Evolutionary conservation across 306 rosid genomes (phyloP), one percentile per base, ranked within the genome.

Genomic region (Begonia loranthoides): DNA sequence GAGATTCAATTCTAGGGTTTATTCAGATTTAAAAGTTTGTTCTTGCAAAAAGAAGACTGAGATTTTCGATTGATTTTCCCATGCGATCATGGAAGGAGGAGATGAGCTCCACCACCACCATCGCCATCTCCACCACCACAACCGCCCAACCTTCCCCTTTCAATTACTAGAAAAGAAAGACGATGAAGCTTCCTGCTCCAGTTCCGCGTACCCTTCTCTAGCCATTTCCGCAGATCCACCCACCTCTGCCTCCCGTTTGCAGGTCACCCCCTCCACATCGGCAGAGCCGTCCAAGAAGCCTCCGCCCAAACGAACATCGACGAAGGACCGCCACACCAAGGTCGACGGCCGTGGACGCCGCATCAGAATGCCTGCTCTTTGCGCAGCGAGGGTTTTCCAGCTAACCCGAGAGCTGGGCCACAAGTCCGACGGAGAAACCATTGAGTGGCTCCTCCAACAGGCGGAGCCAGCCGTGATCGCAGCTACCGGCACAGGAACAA

Each of bases 311-410:
- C 10, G 96, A 55, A 75, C 92, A 12, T 84, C 93, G 12, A 84
- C 94, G 5, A 87, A 83, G 44, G 96, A 87, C 72, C 94, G 96
- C 10, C 96, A 87, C 71, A 87, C 94, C 4, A 83, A 83, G 40
- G 94, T 83, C 9, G 94, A 83, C 13, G 94, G 94, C 33, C 80
- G 94, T 2, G 94, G 96, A 43, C 94, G 96, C 41, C 92, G 96
- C 19, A 83, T 87, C 36, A 69, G 96, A 34, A 83, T 87, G 96
- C 96, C 94, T 0, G 94, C 96, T 0, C 76, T 87, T 8, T 87
- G 96, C 16, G 96, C 96, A 0, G 96, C 96, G 2, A 63, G 96
- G 12, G 94, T 87, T 48, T 87, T 80, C 17, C 87, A 87, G 52
- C 96, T 87, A 8, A 83, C 94, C 2, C 71, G 88, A 9, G 94